Evolutionary conservation across 2,329 filamentous ascomycete species (phyloP), one percentile per base, ranked within the genome.

Genomic region (Chaetomium globosum): DNA sequence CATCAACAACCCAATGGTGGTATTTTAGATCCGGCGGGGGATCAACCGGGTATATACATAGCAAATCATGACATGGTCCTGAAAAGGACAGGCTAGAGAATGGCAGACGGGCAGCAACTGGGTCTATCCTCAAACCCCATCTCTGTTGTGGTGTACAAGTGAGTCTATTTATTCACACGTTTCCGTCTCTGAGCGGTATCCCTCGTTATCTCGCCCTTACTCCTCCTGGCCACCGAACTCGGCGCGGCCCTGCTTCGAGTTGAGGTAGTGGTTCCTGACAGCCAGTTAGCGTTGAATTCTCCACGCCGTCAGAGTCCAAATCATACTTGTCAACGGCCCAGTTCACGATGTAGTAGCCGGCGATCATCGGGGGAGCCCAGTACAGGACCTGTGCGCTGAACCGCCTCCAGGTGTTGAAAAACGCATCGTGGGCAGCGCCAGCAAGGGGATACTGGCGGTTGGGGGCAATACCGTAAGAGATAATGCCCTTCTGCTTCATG

Each of bases 331-430:
- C 89, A 75, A 87, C 89, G 71, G 95, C 94, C 95, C 95, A 99
- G 77, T 90, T 81, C 89, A 98, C 91, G 71, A 87, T 77, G 76
- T 88, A 87, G 83, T 98, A 99, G 71, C 86, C 93, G 72, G 84
- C 79, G 70, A 95, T 74, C 73, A 97, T 81, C 48, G 93, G 90
- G 66, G 95, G 91, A 30, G 89, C 85, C 80, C 93, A 88, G 86
- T 93, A 99, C 73, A 98, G 87, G 72, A 96, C 87, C 84, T 98
- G 95, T 73, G 85, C 80, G 78, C 88, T 89, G 81, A 90, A 91
- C 75, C 95, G 88, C 79, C 95, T 89, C 86, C 90, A 96, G 74
- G 87, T 89, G 87, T 99, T 99, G 89, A 98, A 98, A 83, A 98
- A 81, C 75, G 93, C 94, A 72, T 89, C 90, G 79, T 94, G 82